These are phyloP conservation scores for Candida silvicultrix DNA, from an alignment of 805 yeast genomes.

Conservation along the genomic window DNA sequence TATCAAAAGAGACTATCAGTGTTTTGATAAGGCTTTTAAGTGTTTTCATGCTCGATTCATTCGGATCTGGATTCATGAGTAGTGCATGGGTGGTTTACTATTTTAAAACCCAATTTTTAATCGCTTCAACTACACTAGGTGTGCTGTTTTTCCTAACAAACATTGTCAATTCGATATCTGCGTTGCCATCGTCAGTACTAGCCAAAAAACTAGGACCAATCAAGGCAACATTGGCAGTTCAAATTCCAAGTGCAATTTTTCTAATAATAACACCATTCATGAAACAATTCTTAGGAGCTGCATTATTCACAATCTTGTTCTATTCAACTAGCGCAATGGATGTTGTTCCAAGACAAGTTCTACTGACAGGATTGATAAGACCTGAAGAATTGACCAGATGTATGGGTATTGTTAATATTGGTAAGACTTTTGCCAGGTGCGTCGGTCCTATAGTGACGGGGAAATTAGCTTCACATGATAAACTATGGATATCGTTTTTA, in stretches of 20 bases:
- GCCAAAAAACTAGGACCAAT: conserved; percentile 73
- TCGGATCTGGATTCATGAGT: conserved; percentile 87
- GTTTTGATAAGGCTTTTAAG: conserved; percentile 43
- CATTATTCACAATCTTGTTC: conserved; percentile 45
- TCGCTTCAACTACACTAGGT: conserved; percentile 58
- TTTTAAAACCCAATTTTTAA: conserved; percentile 49
- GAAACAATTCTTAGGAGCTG: conserved; percentile 33
- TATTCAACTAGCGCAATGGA: conserved; percentile 76
- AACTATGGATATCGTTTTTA: conserved; percentile 43
- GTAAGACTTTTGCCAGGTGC: conserved; percentile 79
- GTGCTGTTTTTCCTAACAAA: conserved; percentile 59
- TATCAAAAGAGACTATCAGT: conserved; percentile 27
- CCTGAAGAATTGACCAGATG: conserved; percentile 64
- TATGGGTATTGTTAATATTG: conserved; percentile 81
- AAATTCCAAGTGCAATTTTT: conserved; percentile 70
- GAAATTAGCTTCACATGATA: conserved; percentile 46
- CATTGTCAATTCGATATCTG: conserved; percentile 57
- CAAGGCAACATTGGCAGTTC: conserved; percentile 65
- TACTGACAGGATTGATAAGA: conserved; percentile 61
- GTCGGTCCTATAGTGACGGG: conserved; percentile 83
- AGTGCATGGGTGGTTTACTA: conserved; percentile 85
- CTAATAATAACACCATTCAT: conserved; percentile 48
- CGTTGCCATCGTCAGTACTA: conserved; percentile 69
- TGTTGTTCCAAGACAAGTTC: conserved; percentile 84
- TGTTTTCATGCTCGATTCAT: conserved; percentile 77